phyloP scores from a whole-genome alignment of 2,329 filamentous ascomycete species.

The Dothiorella sarmentorum region DNA sequence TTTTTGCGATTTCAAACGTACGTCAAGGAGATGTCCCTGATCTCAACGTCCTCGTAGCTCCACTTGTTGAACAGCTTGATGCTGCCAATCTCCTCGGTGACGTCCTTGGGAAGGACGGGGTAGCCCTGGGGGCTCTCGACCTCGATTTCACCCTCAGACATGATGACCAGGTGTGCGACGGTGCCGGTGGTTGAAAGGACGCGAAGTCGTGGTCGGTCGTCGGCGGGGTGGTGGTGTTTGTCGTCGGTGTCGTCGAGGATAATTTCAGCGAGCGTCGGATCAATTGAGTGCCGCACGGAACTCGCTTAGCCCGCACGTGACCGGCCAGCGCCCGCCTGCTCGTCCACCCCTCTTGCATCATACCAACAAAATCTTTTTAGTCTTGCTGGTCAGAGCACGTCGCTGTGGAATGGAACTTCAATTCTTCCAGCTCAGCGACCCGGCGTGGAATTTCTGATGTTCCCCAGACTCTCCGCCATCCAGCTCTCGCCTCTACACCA shows the following conservation, averaged over 20 bases:
- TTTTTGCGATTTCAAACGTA: conserved; percentile 53
- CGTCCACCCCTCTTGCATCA: too few species aligned
- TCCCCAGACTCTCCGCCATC: too few species aligned
- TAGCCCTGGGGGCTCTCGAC: conserved; percentile 73
- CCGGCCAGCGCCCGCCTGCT: background rate
- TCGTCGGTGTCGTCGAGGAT: conserved; percentile 21
- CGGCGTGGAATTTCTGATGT: too few species aligned
- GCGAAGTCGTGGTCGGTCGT: conserved; percentile 17
- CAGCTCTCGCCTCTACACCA: too few species aligned
- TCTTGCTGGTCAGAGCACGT: too few species aligned
- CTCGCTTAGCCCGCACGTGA: conserved; percentile 19
- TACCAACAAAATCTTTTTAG: too few species aligned
- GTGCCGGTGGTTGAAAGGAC: conserved; percentile 8
- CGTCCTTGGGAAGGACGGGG: conserved; percentile 88
- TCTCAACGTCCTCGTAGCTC: conserved; percentile 98
- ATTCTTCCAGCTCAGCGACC: too few species aligned
- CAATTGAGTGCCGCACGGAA: conserved; percentile 16
- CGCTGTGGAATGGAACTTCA: too few species aligned
- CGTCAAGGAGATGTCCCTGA: conserved; percentile 99
- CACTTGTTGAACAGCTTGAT: conserved; percentile 99
- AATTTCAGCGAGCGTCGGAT: conserved; percentile 18
- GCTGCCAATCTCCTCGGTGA: conserved; percentile 81
- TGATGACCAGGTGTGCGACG: conserved; percentile 50
- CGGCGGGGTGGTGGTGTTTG: conserved; percentile 16
- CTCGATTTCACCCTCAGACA: conserved; percentile 98